Evolutionary conservation across 164 flowering plant genomes (phyloP).

Genomic region (Berberis vulgaris): DNA sequence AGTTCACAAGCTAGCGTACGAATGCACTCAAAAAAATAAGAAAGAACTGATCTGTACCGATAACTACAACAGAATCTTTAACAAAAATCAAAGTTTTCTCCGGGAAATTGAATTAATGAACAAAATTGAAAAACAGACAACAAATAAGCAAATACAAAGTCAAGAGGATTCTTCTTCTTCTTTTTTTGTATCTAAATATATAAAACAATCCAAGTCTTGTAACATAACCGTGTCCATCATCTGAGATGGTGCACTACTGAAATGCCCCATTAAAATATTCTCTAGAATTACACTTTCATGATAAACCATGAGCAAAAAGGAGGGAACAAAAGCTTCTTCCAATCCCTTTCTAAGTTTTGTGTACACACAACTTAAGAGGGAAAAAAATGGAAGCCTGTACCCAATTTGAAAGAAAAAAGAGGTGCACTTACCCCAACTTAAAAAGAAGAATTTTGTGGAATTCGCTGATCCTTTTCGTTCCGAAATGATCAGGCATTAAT

Average conservation of each 20-base stretch:
- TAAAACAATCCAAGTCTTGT: neutral
- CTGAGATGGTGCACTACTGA: neutral
- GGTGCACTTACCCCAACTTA: neutral
- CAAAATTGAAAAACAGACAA: neutral
- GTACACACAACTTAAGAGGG: neutral
- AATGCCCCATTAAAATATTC: neutral
- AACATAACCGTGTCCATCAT: neutral
- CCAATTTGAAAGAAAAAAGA: constrained; percentile 9
- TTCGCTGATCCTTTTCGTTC: constrained; percentile 14
- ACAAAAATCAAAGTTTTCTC: neutral
- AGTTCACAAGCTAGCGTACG: no score
- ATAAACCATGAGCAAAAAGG: constrained; percentile 24
- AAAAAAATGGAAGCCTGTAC: constrained; percentile 24
- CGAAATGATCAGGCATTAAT: constrained; percentile 19
- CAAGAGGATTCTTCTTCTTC: neutral
- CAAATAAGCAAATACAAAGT: neutral
- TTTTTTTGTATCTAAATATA: neutral
- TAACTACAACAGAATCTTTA: no score
- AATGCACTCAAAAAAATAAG: no score
- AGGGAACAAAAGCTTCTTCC: constrained; percentile 27
- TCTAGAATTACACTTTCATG: constrained; percentile 7
- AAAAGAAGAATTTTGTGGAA: constrained; percentile 14
- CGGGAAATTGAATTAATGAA: neutral
- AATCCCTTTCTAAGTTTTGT: constrained; percentile 12
- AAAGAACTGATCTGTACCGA: no score